Evolutionary conservation across 306 rosid species (phyloP).

Genomic region (Carpinus viminea): DNA sequence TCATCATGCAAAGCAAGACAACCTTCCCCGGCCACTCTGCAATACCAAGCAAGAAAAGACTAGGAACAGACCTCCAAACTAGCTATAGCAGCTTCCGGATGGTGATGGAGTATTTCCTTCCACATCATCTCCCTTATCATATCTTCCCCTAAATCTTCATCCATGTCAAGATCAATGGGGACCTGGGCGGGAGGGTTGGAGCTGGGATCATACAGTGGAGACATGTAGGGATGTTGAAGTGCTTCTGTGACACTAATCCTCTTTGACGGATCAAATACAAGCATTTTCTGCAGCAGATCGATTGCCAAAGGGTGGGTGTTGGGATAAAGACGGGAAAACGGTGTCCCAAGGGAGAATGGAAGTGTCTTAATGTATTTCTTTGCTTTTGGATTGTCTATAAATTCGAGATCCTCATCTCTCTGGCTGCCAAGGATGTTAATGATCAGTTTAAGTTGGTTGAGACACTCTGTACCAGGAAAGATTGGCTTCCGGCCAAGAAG

Average conservation of each 20-base stretch:
- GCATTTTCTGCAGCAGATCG: conserved; percentile 84
- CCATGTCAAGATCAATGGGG: conserved; percentile 87
- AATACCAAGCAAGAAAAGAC: conserved; percentile 23
- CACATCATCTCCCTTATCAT: conserved; percentile 98
- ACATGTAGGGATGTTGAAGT: conserved; percentile 90
- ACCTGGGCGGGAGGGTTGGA: conserved; percentile 71
- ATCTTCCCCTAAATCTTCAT: conserved; percentile 90
- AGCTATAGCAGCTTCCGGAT: conserved; percentile 58
- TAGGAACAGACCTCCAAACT: conserved; percentile 43
- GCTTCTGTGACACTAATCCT: conserved; percentile 82
- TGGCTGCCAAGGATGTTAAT: conserved; percentile 87
- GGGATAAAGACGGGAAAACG: conserved; percentile 71
- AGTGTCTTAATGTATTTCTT: conserved; percentile 67
- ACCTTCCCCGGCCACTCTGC: conserved; percentile 30
- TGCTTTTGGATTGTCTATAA: conserved; percentile 86
- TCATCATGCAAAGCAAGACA: conserved; percentile 45
- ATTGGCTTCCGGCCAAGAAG: conserved; percentile 84
- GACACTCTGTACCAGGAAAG: conserved; percentile 87
- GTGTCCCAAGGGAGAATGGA: conserved; percentile 58
- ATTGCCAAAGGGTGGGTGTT: conserved; percentile 81
- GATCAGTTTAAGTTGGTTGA: conserved; percentile 83
- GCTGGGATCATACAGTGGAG: conserved; percentile 75
- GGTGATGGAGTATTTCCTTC: conserved; percentile 87
- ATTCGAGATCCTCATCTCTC: conserved; percentile 84
- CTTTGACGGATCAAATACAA: conserved; percentile 92